Conservation (phyloP, 768 basidiomycete genomes). For the Pilatotrama ljubarskyi region DNA sequence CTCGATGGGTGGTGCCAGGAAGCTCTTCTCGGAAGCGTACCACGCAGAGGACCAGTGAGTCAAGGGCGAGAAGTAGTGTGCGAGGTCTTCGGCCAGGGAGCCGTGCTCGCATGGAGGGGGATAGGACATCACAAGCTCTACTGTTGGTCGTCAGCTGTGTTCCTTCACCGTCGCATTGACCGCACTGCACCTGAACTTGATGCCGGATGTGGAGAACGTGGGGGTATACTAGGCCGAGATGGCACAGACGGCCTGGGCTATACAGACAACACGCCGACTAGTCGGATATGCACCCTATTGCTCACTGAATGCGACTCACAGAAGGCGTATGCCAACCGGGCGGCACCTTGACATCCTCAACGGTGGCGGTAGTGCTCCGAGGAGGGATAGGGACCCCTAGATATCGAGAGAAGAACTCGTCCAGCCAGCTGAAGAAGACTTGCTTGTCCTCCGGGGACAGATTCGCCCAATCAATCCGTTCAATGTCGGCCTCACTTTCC, state of each 20-base stretch:
- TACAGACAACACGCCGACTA: neutral
- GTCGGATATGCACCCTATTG: neutral
- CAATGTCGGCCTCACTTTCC: slow-evolving; percentile 13
- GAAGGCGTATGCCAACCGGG: slow-evolving; percentile 12
- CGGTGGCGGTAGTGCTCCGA: neutral
- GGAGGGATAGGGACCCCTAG: slow-evolving; percentile 28
- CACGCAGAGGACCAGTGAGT: slow-evolving; percentile 43
- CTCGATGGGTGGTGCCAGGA: slow-evolving; percentile 37
- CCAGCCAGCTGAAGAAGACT: slow-evolving; percentile 76
- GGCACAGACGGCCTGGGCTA: neutral
- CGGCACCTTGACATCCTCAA: slow-evolving; percentile 3
- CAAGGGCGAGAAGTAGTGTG: slow-evolving; percentile 44
- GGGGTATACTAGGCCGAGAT: neutral
- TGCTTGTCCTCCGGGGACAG: slow-evolving; percentile 67
- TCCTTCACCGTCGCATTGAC: neutral
- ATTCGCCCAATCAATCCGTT: slow-evolving; percentile 65
- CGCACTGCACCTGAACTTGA: neutral
- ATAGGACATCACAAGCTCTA: slow-evolving; percentile 29
- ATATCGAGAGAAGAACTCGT: slow-evolving; percentile 70
- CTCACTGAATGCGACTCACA: slow-evolving; percentile 3
- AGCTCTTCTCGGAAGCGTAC: slow-evolving; percentile 36
- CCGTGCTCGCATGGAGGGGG: slow-evolving; percentile 36
- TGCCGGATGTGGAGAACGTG: neutral
- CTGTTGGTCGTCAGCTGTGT: neutral
- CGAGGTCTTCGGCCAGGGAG: slow-evolving; percentile 44